Evolutionary conservation across 495 filamentous ascomycete species (phyloP), one percentile per base, ranked within the genome.

Genomic region (Penicillium cinerascens): DNA sequence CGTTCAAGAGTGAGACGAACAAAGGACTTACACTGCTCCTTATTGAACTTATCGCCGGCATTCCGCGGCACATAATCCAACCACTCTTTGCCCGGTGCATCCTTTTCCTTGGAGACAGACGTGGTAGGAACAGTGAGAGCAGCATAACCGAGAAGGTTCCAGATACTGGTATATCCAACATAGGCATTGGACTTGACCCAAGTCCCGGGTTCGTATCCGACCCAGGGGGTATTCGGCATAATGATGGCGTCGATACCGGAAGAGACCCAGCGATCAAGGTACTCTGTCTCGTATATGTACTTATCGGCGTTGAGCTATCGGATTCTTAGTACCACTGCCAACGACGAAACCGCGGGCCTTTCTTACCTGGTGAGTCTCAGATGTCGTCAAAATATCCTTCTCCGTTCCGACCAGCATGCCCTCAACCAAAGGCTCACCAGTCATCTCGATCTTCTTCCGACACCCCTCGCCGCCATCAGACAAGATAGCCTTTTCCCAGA

Each of bases 131-230:
- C 76, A 0, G 82, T 69, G 13, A 83, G 48, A 16, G 73, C 77
- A 0, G 83, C 84, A 63, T 87, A 88, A 46, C 87, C 80, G 1
- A 88, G 61, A 15, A 88, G 51, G 56, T 90, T 89, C 83, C 82
- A 90, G 52, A 87, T 77, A 15, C 71, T 67, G 0, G 84, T 87
- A 51, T 88, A 89, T 1, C 77, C 76, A 69, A 84, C 81, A 56
- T 83, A 87, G 17, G 75, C 76, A 9, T 69, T 69, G 5, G 77
- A 82, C 18, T 78, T 73, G 7, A 82, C 67, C 72, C 71, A 74
- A 0, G 66, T 68, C 58, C 68, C 67, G 4, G 78, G 66, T 60
- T 72, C 49, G 71, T 79, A 56, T 74, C 83, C 42, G 55, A 79
- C 52, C 85, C 79, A 54, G 64, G 84, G 27, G 46, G 76, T 49